Evolutionary conservation across 495 filamentous ascomycete species (phyloP), one percentile per base, ranked within the genome.

Genomic region (Penicillium nucicola): DNA sequence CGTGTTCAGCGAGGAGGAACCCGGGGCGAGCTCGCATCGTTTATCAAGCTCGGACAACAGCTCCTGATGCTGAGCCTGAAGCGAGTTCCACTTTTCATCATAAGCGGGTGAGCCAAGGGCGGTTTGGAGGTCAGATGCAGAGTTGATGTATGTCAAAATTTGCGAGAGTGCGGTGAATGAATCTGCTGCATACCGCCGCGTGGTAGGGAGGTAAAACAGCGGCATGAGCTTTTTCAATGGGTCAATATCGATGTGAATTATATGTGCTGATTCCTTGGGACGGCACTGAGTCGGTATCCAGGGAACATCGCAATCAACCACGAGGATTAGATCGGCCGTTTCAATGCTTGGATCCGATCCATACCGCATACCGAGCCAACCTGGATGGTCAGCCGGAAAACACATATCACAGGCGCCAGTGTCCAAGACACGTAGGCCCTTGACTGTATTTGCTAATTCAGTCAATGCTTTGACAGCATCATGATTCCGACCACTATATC

Each of bases 341-440:
- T 72, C 76, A 54, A 96, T 87, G 5, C 13, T 88, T 84, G 33
- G 96, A 88, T 2, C 82, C 74, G 11, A 90, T n/a, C n/a, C 89
- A 55, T 84, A 96, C 51, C 83, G 75, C 55, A 95, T 61, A 2
- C 92, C 89, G 19, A 96, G 66, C 77, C 84, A 87, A 5, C 71
- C 82, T 0, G 75, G 72, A 51, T 96, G 91, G 44, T 92, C 77
- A 2, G 84, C 86, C 2, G 92, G 92, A 70, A 97, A 97, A 61
- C 89, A 95, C 92, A 97, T 93, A 64, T 97, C 92, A 61, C 88
- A 88, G 28, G 90, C 92, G 19, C 88, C 89, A 1, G 90, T 91
- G 65, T 97, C 92, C 23, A 97, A 68, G n/a, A 97, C 89, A 11
- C 90, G 76, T 36, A 96, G 64, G 0, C 90, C 90, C 58, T 85